Base-by-base conservation (phyloP, 345 rosid species). In the Iberis pinnata region DNA sequence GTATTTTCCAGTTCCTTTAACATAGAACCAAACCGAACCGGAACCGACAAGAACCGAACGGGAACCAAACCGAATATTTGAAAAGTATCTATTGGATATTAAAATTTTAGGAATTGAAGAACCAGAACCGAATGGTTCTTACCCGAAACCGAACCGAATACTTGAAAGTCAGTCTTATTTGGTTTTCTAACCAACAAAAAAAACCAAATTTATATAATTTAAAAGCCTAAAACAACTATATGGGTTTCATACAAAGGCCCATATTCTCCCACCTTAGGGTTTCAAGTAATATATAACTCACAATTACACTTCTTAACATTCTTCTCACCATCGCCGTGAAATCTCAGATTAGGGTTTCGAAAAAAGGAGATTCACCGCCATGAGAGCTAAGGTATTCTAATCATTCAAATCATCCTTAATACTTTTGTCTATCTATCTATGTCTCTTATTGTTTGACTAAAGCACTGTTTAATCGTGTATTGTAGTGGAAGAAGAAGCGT, bases 401-500 rank as follows among this genome's bases (percentile, higher is more conserved):
- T 31, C 14, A 3, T 10, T 1, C 15, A 6, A 29, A 7, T 12
- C 9, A 17, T 14, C 43, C 37, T 5, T 20, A 12, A 0, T 7
- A 17, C 29, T 16, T 26, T 41, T 14, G 14, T 17, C 9, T 49
- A 1, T 48, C 8, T 0, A 25, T 4, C 15, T 8, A 31, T 6
- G 10, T 5, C 1, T 32, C n/a, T 52, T n/a, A n/a, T n/a, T n/a
- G n/a, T n/a, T n/a, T n/a, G n/a, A n/a, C n/a, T 26, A 26, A 55
- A 55, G 16, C 33, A 6, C n/a, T 48, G 31, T 14, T 40, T 19
- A 9, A 18, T 39, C 68, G 46, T 46, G 31, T 54, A 16, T 60
- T 4, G 40, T 73, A 89, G 97, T 89, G 97, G 95, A 89, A 89
- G 95, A 89, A 89, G 95, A 89, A 86, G 97, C 95, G 97, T 45